These are phyloP conservation scores for Pisolithus microcarpus DNA, from an alignment of 768 basidiomycete genomes.

Conservation along the genomic window DNA sequence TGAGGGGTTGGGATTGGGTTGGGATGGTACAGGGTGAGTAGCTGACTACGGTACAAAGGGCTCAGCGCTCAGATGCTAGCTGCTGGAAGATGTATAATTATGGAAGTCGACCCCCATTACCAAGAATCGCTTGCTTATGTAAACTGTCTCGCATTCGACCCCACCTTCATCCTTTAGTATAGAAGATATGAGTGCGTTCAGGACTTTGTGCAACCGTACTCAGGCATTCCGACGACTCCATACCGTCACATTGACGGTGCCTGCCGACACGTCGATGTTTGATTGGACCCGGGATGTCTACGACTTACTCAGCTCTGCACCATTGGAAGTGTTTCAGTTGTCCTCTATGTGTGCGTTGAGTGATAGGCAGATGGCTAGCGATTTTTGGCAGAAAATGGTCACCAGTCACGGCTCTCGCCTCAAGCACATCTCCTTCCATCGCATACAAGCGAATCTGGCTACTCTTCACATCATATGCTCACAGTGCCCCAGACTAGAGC, in stretches of 20 bases:
- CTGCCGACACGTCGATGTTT: conserved; percentile 28
- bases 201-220: conserved; percentile 28
- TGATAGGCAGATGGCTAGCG: conserved; percentile 34
- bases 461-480: conserved; percentile 49
- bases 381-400: conserved; percentile 48
- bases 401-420: conserved; percentile 45
- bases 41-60: no score
- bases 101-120: no score
- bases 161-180: no score
- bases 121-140: no score
- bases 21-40: no score
- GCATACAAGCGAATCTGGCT: conserved; percentile 48
- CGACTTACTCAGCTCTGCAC: conserved; percentile 39
- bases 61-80: no score
- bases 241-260: conserved; percentile 53
- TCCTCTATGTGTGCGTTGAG: conserved; percentile 43
- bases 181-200: conserved; percentile 47
- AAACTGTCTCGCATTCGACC: no score
- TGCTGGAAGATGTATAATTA: no score
- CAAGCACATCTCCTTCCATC: conserved; percentile 53
- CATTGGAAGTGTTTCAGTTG: conserved; percentile 56
- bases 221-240: conserved; percentile 37
- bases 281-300: conserved; percentile 41
- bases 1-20: no score
- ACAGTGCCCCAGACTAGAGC: conserved; percentile 46